Conservation (phyloP, 768 basidiomycete species). For the Dentipellis fragilis region DNA sequence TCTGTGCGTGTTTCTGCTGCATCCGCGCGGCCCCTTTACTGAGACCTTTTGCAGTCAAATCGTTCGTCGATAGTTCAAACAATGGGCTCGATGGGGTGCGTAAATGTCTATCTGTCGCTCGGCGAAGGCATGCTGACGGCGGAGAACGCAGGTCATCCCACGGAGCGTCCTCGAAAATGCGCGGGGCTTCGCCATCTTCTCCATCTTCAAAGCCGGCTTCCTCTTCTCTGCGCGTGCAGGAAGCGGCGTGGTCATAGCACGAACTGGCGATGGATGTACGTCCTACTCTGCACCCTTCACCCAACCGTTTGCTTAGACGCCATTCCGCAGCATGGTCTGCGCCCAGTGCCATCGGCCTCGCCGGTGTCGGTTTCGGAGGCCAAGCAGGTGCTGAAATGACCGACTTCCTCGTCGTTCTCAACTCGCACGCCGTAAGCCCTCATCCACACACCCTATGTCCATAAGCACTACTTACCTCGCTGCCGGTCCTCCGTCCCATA, state of each 20-base stretch:
- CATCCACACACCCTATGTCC: neutral
- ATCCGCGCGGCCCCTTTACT: too few relatives aligned
- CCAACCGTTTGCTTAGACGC: neutral
- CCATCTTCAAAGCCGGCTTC: slow-evolving; percentile 66
- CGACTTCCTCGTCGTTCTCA: slow-evolving; percentile 84
- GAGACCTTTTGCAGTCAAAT: slow-evolving; percentile 44
- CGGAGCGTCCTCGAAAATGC: slow-evolving; percentile 45
- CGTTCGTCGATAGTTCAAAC: slow-evolving; percentile 73
- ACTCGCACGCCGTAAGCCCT: slow-evolving; percentile 58
- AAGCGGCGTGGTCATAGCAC: slow-evolving; percentile 83
- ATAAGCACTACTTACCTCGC: neutral
- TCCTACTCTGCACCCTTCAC: neutral
- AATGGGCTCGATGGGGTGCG: slow-evolving; percentile 77
- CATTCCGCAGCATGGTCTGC: slow-evolving; percentile 70
- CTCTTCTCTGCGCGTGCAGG: slow-evolving; percentile 73
- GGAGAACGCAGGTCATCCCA: slow-evolving; percentile 38
- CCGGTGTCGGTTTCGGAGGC: slow-evolving; percentile 80
- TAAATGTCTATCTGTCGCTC: slow-evolving; percentile 1
- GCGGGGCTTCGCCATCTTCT: slow-evolving; percentile 83
- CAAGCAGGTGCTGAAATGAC: slow-evolving; percentile 83
- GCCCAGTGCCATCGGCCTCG: slow-evolving; percentile 90
- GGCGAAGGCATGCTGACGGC: neutral
- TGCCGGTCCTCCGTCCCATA: slow-evolving; percentile 17
- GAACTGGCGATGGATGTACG: slow-evolving; percentile 72
- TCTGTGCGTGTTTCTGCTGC: slow-evolving; percentile 40